Base-by-base conservation (phyloP, 805 yeast species). In the Candida nanaspora region DNA sequence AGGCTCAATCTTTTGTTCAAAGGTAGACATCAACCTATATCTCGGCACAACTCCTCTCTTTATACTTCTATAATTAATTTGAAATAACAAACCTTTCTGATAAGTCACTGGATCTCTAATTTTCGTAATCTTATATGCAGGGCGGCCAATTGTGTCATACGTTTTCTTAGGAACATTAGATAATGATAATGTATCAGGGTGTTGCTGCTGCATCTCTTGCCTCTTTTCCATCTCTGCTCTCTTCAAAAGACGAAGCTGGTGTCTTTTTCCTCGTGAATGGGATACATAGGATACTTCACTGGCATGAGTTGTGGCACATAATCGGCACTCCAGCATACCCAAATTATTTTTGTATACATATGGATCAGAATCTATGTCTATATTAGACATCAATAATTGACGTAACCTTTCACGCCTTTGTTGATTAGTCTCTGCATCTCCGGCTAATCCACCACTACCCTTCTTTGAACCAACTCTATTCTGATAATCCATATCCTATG, bases 381-480 rank as follows among this genome's bases (percentile, higher is more conserved):
- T 62, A 22, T 72, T 72, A 18, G 66, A 62, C 15, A 68, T 53
- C 30, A 83, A 67, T 35, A 88, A 70, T 48, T 82, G 77, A 33
- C 79, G 72, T 8, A 87, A 73, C 30, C 95, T 71, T 42, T 78
- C 78, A 42, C 80, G 68, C 36, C 89, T 69, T 35, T 82, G 82
- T 4, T 78, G 74, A 51, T 85, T 84, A 6, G 80, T 68, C 47
- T 83, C 88, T 18, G 78, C 74, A 34, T 68, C 65, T 5, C 85
- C 84, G 1, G 96, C 96, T 16, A 88, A 69, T 6, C 95, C 96
- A 49, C 96, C 97, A 23, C 82, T 77, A 28, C 96, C 96, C 57
- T 86, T 80, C 62, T 88, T 88, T 6, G 95, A 82, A 35, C 96
- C 96, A 2, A 85, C 94, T 52, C 96, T 65, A 50, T 84, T 85